Conservation (phyloP, 192 early-diverging fungal species). For the Linderina pennispora region DNA sequence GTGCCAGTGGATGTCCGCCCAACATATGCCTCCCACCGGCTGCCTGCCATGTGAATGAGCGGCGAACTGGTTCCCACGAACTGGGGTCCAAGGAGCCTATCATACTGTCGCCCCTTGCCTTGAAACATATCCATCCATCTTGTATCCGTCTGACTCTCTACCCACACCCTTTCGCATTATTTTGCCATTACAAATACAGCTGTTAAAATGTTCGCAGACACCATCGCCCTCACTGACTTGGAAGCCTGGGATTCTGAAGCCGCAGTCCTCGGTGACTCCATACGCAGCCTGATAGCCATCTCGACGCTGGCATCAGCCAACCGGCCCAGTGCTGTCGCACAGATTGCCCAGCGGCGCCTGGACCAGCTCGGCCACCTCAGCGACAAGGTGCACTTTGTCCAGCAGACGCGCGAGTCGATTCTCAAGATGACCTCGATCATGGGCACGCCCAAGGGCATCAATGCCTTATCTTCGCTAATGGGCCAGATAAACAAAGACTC, state of each 20-base stretch:
- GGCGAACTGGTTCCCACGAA: too few relatives aligned
- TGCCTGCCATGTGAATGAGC: too few relatives aligned
- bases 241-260: conserved; percentile 11
- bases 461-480: conserved; percentile 19
- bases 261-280: conserved; percentile 3
- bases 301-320: conserved; percentile 30
- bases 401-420: conserved; percentile 22
- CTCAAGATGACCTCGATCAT: conserved; percentile 35
- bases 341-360: conserved; percentile 6
- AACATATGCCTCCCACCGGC: too few relatives aligned
- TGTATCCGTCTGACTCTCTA: too few relatives aligned
- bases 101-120: too few relatives aligned
- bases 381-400: conserved; percentile 14
- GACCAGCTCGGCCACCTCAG: conserved; percentile 2
- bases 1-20: too few relatives aligned
- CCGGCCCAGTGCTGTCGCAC: conserved; percentile 4
- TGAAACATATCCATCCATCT: too few relatives aligned
- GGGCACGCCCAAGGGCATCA: conserved; percentile 25
- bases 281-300: conserved; percentile 14
- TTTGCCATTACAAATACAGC: too few relatives aligned
- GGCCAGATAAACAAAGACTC: conserved; percentile 1
- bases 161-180: too few relatives aligned
- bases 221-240: too few relatives aligned
- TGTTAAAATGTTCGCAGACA: too few relatives aligned
- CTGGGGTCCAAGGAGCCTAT: too few relatives aligned